These are phyloP conservation scores for Trichoderma endophyticum DNA, from an alignment of 2,329 filamentous ascomycete genomes.

Conservation along the genomic window DNA sequence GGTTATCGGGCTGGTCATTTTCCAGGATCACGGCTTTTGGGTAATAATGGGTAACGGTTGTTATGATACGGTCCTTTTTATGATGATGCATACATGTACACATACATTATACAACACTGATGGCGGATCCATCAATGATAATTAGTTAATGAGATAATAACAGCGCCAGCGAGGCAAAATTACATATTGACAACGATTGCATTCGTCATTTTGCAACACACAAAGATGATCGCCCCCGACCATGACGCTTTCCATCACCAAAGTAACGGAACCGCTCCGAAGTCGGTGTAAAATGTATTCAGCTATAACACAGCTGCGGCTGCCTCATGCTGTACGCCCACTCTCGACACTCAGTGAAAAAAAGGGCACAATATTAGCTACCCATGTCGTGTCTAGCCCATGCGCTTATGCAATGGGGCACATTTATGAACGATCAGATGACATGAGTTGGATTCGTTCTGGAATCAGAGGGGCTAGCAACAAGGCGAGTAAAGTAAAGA, in stretches of 20 bases:
- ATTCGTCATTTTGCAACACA: background rate
- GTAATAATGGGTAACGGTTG: background rate
- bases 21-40: background rate
- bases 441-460: background rate
- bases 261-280: background rate
- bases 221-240: background rate
- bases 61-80: conserved; percentile 7
- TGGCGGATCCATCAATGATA: background rate
- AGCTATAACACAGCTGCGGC: background rate
- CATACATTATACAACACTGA: background rate
- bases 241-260: background rate
- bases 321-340: conserved; percentile 1
- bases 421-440: conserved; percentile 5
- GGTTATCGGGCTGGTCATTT: background rate
- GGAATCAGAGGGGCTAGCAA: background rate
- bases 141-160: conserved; percentile 11
- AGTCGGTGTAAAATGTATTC: background rate
- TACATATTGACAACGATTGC: background rate
- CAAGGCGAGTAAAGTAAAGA: background rate
- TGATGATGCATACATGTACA: conserved; percentile 6
- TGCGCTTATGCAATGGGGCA: background rate
- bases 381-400: background rate
- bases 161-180: conserved; percentile 13
- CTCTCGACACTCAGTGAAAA: background rate
- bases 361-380: background rate